A percentile compares a stretch with the other conserved stretches of the same genome.
These are phyloP conservation scores for Talinum fruticosum DNA, from an alignment of 148 eudicot species.

Conservation along the genomic window DNA sequence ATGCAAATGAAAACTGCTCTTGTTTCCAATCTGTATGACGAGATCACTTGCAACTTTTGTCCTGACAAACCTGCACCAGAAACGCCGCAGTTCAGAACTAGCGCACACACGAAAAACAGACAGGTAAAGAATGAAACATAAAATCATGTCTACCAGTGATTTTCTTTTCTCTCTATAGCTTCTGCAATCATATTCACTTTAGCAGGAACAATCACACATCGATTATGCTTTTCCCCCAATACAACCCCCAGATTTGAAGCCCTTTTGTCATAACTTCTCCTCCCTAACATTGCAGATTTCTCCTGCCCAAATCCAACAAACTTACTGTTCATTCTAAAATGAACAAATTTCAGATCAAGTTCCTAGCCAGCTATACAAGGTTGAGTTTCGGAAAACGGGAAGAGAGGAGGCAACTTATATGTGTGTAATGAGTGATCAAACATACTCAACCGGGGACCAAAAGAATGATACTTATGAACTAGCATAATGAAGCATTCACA, in stretches of 20 bases:
- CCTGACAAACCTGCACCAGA: constrained; percentile 37
- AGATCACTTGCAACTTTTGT: constrained; percentile 37
- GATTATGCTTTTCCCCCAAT: constrained; percentile 21
- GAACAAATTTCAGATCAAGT: background rate
- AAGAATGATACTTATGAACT: background rate
- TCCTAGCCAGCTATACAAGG: background rate
- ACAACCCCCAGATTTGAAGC: constrained; percentile 16
- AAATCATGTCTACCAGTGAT: constrained; percentile 26
- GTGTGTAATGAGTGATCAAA: background rate
- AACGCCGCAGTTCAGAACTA: background rate
- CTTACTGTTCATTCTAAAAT: constrained; percentile 20
- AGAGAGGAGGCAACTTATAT: background rate
- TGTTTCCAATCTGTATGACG: constrained; percentile 33
- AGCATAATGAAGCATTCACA: constrained; percentile 15
- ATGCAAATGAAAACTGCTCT: constrained; percentile 44
- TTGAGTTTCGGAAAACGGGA: background rate
- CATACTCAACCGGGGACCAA: constrained; percentile 14
- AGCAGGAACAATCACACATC: constrained; percentile 35
- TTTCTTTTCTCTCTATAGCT: constrained; percentile 40
- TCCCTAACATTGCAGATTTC: constrained; percentile 15
- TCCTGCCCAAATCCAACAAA: constrained; percentile 16
- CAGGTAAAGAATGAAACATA: background rate
- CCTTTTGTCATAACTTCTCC: constrained; percentile 20
- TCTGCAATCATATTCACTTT: constrained; percentile 34
- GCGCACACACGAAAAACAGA: background rate